Percentiles rank a stretch among this genome's conserved stretches.
Conservation (phyloP, 2,329 filamentous ascomycete genomes). For the Arthrobotrys sphaeroides region DNA sequence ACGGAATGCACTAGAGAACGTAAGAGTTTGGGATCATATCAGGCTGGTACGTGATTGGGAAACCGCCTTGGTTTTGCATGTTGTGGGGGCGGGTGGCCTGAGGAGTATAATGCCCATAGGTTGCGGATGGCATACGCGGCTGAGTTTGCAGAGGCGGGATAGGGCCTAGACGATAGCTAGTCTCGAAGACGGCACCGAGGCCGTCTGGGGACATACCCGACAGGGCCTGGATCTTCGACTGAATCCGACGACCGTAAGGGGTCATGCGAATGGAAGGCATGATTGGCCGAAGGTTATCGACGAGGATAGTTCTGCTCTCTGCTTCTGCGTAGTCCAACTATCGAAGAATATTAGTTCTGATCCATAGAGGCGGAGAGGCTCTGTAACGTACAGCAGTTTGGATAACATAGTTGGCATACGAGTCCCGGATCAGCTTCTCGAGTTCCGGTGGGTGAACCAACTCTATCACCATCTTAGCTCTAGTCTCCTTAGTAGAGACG, state of each 20-base stretch:
- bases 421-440: slow-evolving; percentile 87
- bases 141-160: slow-evolving; percentile 48
- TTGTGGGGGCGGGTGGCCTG: slow-evolving; percentile 44
- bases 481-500: slow-evolving; percentile 77
- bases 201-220: slow-evolving; percentile 50
- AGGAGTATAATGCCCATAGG: slow-evolving; percentile 40
- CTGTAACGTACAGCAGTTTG: slow-evolving; percentile 74
- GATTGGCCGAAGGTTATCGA: slow-evolving; percentile 85
- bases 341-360: slow-evolving; percentile 14
- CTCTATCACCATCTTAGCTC: slow-evolving; percentile 84
- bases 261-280: slow-evolving; percentile 86
- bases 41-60: slow-evolving; percentile 36
- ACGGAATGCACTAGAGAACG: slow-evolving; percentile 25
- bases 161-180: slow-evolving; percentile 41
- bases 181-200: slow-evolving; percentile 46
- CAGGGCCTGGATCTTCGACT: slow-evolving; percentile 77
- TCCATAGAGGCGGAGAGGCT: background rate
- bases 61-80: slow-evolving; percentile 17
- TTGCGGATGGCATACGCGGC: slow-evolving; percentile 48
- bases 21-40: slow-evolving; percentile 48
- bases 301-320: slow-evolving; percentile 76
- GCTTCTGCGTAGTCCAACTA: slow-evolving; percentile 79
- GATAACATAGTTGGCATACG: slow-evolving; percentile 96
- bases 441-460: slow-evolving; percentile 78
- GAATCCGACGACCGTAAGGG: slow-evolving; percentile 92